phyloP scores from a whole-genome alignment of 805 yeast genomes.

The Yarrowia osloensis region DNA sequence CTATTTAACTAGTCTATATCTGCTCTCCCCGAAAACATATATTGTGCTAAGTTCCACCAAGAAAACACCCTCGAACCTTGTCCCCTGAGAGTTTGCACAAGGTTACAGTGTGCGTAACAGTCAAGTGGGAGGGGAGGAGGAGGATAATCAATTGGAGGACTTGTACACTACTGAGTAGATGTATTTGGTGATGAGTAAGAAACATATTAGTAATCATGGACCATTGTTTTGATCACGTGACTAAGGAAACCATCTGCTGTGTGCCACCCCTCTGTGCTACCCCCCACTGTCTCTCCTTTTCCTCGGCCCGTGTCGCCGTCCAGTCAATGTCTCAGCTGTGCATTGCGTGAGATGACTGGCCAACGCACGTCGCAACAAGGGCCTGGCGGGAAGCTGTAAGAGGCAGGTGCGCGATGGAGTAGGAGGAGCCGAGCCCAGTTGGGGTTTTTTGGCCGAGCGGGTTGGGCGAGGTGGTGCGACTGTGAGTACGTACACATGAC shows the following conservation, averaged over 20 bases:
- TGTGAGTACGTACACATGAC: too few species aligned
- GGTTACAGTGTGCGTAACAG: not conserved
- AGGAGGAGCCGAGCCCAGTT: not conserved
- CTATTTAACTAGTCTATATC: too few species aligned
- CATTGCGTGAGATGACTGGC: not conserved
- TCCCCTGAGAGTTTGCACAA: constrained; percentile 9
- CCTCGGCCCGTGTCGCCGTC: constrained; percentile 10
- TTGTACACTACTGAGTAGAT: too few species aligned
- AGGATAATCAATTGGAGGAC: too few species aligned
- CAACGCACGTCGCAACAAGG: not conserved
- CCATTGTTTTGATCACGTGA: not conserved
- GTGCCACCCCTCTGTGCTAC: too few species aligned
- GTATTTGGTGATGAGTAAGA: too few species aligned
- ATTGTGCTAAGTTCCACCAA: too few species aligned
- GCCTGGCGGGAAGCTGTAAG: not conserved
- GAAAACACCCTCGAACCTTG: not conserved
- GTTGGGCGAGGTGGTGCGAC: not conserved
- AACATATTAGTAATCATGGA: too few species aligned
- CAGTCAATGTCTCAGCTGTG: constrained; percentile 15
- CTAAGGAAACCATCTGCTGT: too few species aligned
- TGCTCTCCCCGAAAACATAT: too few species aligned
- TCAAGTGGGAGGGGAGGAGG: not conserved
- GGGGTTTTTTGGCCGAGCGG: not conserved
- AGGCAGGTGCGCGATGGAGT: too few species aligned
- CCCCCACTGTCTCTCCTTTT: not conserved